phyloP scores from a whole-genome alignment of 1,139 yeast genomes.

The Scheffersomyces insectosa region DNA sequence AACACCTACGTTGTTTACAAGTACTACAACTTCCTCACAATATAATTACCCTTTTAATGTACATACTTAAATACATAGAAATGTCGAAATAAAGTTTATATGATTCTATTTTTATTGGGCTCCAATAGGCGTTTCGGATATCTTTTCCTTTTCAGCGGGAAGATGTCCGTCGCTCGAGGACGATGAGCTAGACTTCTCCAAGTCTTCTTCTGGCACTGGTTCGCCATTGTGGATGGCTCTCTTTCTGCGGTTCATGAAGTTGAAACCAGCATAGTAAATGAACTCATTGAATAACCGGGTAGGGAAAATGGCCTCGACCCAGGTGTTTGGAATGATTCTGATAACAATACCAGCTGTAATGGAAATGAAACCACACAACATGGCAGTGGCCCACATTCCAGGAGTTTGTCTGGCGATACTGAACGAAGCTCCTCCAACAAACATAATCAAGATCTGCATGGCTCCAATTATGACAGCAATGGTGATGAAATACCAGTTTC shows the following conservation, averaged over 20 bases:
- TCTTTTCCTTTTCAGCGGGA: no score
- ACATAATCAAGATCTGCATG: constrained; percentile 87
- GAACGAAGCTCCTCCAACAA: constrained; percentile 96
- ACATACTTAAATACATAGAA: no score
- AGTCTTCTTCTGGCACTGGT: background rate
- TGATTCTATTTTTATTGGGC: no score
- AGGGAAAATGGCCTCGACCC: constrained; percentile 74
- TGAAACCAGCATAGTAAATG: constrained; percentile 50
- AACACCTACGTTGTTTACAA: no score
- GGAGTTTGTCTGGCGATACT: constrained; percentile 76
- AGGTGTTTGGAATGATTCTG: constrained; percentile 79
- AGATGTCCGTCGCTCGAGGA: background rate
- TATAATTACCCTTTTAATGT: no score
- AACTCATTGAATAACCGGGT: constrained; percentile 49
- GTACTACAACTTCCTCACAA: no score
- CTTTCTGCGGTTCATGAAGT: constrained; percentile 39
- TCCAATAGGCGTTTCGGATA: no score
- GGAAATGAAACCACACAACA: constrained; percentile 79
- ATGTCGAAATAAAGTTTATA: no score
- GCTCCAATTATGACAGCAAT: constrained; percentile 77
- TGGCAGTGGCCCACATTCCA: constrained; percentile 87
- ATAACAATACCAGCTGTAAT: constrained; percentile 77
- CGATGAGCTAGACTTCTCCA: background rate
- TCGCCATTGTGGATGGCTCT: constrained; percentile 10
- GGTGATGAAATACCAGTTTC: constrained; percentile 77